Percentiles rank a stretch among this genome's conserved stretches.
These are phyloP conservation scores for Avena insularis DNA, from an alignment of 176 grass and related monocot genomes.

Conservation along the genomic window DNA sequence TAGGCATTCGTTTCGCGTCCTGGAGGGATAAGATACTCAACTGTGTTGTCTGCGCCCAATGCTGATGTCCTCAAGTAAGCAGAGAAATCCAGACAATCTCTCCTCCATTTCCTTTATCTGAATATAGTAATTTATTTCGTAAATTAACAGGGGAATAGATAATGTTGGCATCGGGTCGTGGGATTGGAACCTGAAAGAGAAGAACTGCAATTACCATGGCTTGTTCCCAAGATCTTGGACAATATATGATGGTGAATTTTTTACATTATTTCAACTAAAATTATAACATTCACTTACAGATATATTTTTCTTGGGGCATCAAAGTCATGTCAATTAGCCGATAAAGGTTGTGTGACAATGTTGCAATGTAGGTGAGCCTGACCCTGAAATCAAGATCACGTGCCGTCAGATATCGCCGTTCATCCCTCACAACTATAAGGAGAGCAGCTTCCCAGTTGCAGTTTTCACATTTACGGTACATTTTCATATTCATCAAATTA, in stretches of 20 bases:
- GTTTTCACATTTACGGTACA: constrained; percentile 70
- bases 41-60: constrained; percentile 54
- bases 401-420: constrained; percentile 74
- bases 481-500: not conserved
- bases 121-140: not conserved
- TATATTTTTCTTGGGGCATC: not conserved
- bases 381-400: constrained; percentile 66
- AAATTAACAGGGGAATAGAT: constrained; percentile 51
- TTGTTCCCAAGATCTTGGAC: constrained; percentile 76
- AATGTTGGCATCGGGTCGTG: constrained; percentile 57
- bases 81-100: not conserved
- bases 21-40: constrained; percentile 55
- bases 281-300: not conserved
- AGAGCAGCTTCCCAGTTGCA: constrained; percentile 72
- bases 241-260: constrained; percentile 59
- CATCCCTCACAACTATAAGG: constrained; percentile 76
- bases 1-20: constrained; percentile 67
- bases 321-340: not conserved
- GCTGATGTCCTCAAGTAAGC: constrained; percentile 60
- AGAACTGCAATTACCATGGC: constrained; percentile 67
- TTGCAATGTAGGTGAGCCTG: constrained; percentile 56
- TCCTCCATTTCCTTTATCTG: not conserved
- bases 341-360: not conserved
- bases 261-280: not conserved
- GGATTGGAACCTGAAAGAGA: constrained; percentile 72